Base-by-base conservation (phyloP, 495 filamentous ascomycete species). In the Cercophora sp. region DNA sequence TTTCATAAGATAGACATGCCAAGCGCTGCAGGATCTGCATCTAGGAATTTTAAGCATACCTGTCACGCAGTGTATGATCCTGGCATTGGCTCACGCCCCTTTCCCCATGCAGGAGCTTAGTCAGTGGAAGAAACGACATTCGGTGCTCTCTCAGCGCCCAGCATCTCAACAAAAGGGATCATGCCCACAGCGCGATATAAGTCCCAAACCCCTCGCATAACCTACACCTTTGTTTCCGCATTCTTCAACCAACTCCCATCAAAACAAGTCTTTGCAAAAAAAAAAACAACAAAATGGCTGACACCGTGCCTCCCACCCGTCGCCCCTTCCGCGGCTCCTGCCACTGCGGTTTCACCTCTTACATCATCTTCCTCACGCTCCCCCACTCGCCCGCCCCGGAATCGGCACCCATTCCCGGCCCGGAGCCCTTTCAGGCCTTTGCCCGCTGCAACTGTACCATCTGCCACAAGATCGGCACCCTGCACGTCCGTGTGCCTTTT, bases 391-490 rank as follows among this genome's bases (percentile, higher is more conserved):
- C 51, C 2, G 56, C 47, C 20, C 47, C 47, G 0, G 47, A 35
- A 1, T 16, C 31, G 22, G n/a, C 47, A 2, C 20, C 20, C 0
- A 22, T 49, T 34, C 47, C 47, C 0, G 31, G 31, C 34, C 6
- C 54, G 18, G 58, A 62, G 44, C 39, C 32, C 41, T 23, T 63
- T 48, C 61, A 64, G 35, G 42, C 32, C 35, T 23, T 65, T 51
- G 52, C 62, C 59, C 47, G 57, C 34, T 70, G 68, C 58, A 70
- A 69, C 49, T 70, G 68, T 56, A 60, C 43, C 19, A 61, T 63
- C 27, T 70, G 68, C 56, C 56, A 64, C 43, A 70, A 70, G 51
- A 58, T 59, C 27, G 57, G 55, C 15, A 53, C 66, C 50, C 57
- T 70, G 44, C 68, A 70, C 57, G 52, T 68, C 10, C 63, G 65